A percentile compares a stretch with the other conserved stretches of the same genome.
Conservation (phyloP, 1,284 basidiomycete genomes). For the Malassezia globosa region DNA sequence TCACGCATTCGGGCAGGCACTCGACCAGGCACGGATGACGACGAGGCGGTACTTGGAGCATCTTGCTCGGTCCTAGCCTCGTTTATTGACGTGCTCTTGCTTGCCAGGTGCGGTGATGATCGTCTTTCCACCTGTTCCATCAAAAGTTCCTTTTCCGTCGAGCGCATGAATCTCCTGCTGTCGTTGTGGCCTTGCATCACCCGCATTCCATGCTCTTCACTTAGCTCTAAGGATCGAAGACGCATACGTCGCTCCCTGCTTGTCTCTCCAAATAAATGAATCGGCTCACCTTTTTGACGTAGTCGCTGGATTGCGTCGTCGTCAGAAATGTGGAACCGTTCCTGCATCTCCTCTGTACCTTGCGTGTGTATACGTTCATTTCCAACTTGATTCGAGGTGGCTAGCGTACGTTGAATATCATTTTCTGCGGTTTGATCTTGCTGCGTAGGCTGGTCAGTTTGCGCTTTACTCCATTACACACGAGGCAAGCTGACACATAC, state of each 20-base stretch:
- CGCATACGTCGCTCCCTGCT: conserved; percentile 85
- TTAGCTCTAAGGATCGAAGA: conserved; percentile 79
- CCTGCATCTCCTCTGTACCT: conserved; percentile 15
- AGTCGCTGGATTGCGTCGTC: conserved; percentile 81
- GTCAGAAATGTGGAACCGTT: conserved; percentile 75
- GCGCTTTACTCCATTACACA: too few relatives aligned
- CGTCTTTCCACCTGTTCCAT: conserved; percentile 73
- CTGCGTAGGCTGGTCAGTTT: not conserved
- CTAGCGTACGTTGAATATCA: not conserved
- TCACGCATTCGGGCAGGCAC: conserved; percentile 16
- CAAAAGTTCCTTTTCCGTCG: conserved; percentile 67
- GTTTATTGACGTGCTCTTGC: not conserved
- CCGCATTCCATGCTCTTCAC: conserved; percentile 50
- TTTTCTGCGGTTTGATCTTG: not conserved
- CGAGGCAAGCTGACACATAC: too few relatives aligned
- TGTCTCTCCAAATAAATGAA: conserved; percentile 84
- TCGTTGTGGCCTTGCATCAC: not conserved
- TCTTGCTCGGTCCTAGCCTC: conserved; percentile 17
- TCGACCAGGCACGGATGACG: not conserved
- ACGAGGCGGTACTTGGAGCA: not conserved
- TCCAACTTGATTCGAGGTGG: not conserved
- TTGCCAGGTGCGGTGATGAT: conserved; percentile 47
- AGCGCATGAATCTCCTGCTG: not conserved
- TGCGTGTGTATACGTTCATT: too few relatives aligned
- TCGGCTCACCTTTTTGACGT: conserved; percentile 80